Conservation (phyloP, 768 basidiomycete species). For the Hypholoma sublateritium region DNA sequence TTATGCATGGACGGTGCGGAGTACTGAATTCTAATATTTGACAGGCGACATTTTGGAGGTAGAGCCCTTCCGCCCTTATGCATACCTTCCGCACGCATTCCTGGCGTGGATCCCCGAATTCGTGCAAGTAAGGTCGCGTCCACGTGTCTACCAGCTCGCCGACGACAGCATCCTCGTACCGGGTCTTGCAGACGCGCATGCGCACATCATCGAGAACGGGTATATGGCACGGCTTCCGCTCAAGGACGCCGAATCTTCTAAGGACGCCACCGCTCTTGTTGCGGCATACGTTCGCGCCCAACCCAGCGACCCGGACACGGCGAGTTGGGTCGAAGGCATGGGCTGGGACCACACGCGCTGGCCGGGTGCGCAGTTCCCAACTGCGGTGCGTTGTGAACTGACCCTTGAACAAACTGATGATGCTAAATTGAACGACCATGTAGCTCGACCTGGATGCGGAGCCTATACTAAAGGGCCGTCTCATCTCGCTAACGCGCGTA, state of each 20-base stretch:
- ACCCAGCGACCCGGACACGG: constrained; percentile 54
- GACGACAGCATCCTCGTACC: constrained; percentile 48
- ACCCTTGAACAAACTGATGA: background rate
- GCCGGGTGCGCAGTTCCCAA: constrained; percentile 64
- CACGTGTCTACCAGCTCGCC: constrained; percentile 1
- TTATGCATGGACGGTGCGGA: background rate
- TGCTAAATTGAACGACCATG: background rate
- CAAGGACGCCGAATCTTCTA: constrained; percentile 51
- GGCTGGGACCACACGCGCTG: constrained; percentile 95
- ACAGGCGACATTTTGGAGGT: background rate
- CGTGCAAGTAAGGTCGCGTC: background rate
- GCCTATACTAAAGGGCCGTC: constrained; percentile 61
- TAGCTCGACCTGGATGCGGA: constrained; percentile 77
- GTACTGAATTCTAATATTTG: background rate
- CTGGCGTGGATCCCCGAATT: constrained; percentile 1
- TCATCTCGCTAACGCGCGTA: constrained; percentile 72
- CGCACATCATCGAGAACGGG: constrained; percentile 75
- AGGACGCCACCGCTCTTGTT: constrained; percentile 67
- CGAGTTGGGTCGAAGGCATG: constrained; percentile 78
- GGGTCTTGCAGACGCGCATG: constrained; percentile 75
- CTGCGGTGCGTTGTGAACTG: constrained; percentile 47
- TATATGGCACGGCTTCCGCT: constrained; percentile 67
- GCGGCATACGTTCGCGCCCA: constrained; percentile 56
- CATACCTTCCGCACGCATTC: constrained; percentile 7
- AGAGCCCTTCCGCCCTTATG: background rate